These are phyloP conservation scores for Verticillium alfalfae DNA, from an alignment of 2,329 filamentous ascomycete species.

Conservation along the genomic window DNA sequence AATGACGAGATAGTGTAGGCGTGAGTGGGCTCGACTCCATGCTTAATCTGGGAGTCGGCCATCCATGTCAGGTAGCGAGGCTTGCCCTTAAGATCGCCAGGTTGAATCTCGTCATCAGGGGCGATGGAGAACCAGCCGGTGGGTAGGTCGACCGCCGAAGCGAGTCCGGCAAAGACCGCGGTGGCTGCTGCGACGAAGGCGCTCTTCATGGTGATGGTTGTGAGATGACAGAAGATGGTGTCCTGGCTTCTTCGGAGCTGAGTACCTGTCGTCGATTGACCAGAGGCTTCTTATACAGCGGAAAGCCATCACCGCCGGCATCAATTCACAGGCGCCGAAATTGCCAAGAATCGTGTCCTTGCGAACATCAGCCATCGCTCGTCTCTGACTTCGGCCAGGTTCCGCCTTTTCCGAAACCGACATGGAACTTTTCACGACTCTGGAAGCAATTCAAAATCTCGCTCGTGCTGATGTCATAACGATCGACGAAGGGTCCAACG, in stretches of 20 bases:
- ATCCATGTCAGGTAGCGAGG: conserved; percentile 17
- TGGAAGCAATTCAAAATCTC: not conserved
- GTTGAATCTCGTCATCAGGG: conserved; percentile 7
- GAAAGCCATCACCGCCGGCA: not conserved
- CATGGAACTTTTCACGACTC: not conserved
- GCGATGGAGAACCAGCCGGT: conserved; percentile 9
- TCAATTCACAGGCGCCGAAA: not conserved
- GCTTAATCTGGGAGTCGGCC: conserved; percentile 19
- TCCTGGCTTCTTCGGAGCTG: not conserved
- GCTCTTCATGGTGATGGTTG: not conserved
- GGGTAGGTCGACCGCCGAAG: conserved; percentile 6
- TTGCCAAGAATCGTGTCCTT: not conserved
- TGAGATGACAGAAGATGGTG: not conserved
- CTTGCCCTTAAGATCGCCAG: conserved; percentile 6
- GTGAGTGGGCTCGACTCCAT: conserved; percentile 17
- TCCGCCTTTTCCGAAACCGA: not conserved
- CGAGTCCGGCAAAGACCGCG: conserved; percentile 2
- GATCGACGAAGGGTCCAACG: not conserved
- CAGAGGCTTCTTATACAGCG: not conserved
- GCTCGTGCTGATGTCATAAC: not conserved
- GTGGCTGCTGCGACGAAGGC: not conserved
- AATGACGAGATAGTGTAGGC: conserved; percentile 20
- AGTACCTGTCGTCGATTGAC: not conserved
- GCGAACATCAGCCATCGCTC: not conserved
- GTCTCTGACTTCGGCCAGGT: not conserved